A percentile compares a stretch with the other conserved stretches of the same genome.
Evolutionary conservation across 2,329 filamentous ascomycete species (phyloP).

Genomic region (Apiospora koreana): DNA sequence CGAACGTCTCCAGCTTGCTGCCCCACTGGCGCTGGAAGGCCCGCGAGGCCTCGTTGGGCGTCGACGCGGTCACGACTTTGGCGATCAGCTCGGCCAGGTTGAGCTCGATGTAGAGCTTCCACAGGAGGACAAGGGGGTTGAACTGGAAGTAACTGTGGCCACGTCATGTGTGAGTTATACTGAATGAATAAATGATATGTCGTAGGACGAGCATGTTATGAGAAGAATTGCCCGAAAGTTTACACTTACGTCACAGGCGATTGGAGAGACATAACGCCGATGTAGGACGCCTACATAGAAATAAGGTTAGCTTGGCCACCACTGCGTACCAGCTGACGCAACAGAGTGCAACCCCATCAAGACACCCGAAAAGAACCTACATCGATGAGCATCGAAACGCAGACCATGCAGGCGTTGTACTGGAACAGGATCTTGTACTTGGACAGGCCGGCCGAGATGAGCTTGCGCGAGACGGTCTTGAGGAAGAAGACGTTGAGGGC

Average conservation of each 20-base stretch:
- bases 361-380: not conserved
- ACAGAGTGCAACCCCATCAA: too few species aligned
- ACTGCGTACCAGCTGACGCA: too few species aligned
- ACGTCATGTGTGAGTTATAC: not conserved
- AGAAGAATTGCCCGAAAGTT: not conserved
- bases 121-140: not conserved
- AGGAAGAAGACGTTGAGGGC: slow-evolving; percentile 55
- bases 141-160: not conserved
- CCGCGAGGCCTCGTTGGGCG: not conserved
- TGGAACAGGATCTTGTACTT: slow-evolving; percentile 50
- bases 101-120: slow-evolving; percentile 5
- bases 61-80: not conserved
- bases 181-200: not conserved
- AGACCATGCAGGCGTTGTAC: slow-evolving; percentile 50
- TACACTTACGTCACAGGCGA: not conserved
- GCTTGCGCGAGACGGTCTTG: slow-evolving; percentile 42
- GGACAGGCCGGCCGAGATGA: slow-evolving; percentile 47
- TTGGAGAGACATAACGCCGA: not conserved
- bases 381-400: not conserved
- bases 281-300: not conserved
- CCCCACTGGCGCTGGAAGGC: not conserved
- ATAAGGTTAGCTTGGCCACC: not conserved
- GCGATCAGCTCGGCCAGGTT: slow-evolving; percentile 9
- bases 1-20: not conserved
- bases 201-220: too few species aligned